phyloP scores from a whole-genome alignment of 163 green algal genomes.

The Scenedesmus sp. region DNA sequence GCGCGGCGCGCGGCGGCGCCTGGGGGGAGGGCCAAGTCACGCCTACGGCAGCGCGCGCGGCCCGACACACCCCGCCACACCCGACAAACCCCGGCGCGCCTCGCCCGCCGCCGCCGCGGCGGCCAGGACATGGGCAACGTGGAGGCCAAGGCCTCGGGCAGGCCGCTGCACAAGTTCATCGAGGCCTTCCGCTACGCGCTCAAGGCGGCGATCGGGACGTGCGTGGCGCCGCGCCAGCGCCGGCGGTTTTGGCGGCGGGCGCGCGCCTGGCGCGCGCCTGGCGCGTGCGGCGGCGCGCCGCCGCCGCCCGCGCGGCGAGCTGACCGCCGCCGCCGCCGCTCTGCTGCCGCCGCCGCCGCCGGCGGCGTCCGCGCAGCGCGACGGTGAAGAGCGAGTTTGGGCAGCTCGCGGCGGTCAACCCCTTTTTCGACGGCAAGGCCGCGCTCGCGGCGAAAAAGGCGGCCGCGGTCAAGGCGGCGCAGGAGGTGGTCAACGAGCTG shows the following conservation, averaged over 20 bases:
- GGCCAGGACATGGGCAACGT: constrained; percentile 33
- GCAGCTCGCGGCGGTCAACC: constrained; percentile 1
- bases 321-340: no score
- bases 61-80: no score
- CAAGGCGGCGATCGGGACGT: neutral
- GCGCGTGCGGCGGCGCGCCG: no score
- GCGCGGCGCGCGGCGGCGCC: no score
- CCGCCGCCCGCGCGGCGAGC: no score
- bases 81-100: no score
- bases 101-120: neutral
- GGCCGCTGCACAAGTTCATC: constrained; percentile 35
- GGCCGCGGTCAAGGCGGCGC: neutral
- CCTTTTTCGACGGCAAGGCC: constrained; percentile 14
- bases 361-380: neutral
- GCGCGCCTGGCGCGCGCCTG: no score
- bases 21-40: no score
- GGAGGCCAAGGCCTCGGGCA: constrained; percentile 11
- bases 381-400: constrained; percentile 19
- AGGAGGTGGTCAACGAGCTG: constrained; percentile 33
- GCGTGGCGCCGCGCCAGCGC: no score
- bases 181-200: neutral
- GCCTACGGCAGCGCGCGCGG: no score
- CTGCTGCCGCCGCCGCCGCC: no score
- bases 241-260: no score
- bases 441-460: neutral